A percentile compares a stretch with the other conserved stretches of the same genome.
These are phyloP conservation scores for Pichia sp. DNA, from an alignment of 1,139 yeast species.

Conservation along the genomic window DNA sequence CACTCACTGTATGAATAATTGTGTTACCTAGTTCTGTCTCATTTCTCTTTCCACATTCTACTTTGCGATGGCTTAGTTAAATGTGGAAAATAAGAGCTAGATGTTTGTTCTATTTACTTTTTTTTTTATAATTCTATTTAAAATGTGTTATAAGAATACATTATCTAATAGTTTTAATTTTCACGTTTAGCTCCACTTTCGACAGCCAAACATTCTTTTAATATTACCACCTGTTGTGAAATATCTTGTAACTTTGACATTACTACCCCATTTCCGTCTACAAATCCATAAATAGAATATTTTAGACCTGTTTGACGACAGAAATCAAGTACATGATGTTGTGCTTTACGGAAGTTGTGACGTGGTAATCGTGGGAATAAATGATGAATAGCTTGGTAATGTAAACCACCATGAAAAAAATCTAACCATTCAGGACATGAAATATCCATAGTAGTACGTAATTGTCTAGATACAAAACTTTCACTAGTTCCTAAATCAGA, in stretches of 20 bases:
- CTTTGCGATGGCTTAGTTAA: no score
- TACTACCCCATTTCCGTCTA: conserved; percentile 67
- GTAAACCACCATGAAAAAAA: conserved; percentile 86
- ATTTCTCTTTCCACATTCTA: no score
- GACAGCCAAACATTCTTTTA: conserved; percentile 54
- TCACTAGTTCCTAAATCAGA: conserved; percentile 78
- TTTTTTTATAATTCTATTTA: no score
- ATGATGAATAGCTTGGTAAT: conserved; percentile 88
- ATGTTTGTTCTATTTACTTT: no score
- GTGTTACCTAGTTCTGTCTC: no score
- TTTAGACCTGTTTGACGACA: conserved; percentile 74
- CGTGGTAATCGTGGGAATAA: conserved; percentile 85
- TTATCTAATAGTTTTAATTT: conserved; percentile 28
- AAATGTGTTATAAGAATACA: no score
- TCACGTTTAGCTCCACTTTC: conserved; percentile 4
- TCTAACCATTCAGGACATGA: conserved; percentile 93
- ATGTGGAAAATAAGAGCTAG: no score
- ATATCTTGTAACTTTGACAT: conserved; percentile 65
- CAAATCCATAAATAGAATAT: conserved; percentile 81
- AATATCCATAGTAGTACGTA: conserved; percentile 92
- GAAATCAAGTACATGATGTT: conserved; percentile 64
- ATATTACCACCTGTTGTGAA: conserved; percentile 69
- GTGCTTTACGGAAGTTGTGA: conserved; percentile 74
- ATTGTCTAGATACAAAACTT: conserved; percentile 73
- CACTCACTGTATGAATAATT: no score